Evolutionary conservation across 768 basidiomycete genomes (phyloP), one percentile per base, ranked within the genome.

Genomic region (Boletus sp.): DNA sequence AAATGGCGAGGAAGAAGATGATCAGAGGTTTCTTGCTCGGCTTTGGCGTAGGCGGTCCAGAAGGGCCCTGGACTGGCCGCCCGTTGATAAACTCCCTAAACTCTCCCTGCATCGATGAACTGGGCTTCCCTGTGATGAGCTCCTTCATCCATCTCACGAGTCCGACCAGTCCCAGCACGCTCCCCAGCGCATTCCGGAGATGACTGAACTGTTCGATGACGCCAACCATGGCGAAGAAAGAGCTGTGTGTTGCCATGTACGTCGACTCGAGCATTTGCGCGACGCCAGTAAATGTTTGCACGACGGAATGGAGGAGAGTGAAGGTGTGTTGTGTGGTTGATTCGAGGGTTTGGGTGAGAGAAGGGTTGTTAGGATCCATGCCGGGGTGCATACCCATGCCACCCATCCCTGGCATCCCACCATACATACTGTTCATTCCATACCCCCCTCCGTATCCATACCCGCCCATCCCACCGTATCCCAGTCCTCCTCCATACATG

Each of bases 241-340:
- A 90, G 1, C 91, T 93, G 72, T 96, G 94, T 0, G 94, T 96
- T 3, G 96, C 96, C 88, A 98, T 91, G 75, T 96, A 98, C 6
- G 96, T 98, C 35, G 85, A 88, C 72, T 98, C 96, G 68, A 99
- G 87, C 86, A 99, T 95, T 71, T 98, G 96, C 0, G 96, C 89
- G 59, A 99, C 87, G 24, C 95, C 95, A 0, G 86, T 81, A 74
- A 98, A 96, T 5, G 95, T 97, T 65, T 93, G 91, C 45, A 99
- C 96, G 69, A 99, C 89, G 11, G 90, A 92, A 64, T 98, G 94
- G 30, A 99, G 79, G 55, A 99, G 86, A 30, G 89, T 81, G 67
- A 99, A 99, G 3, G 96, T 98, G 55, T 91, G 88, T 52, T 91
- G 88, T 2, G 96, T 99, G 10, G 92, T 90, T 7, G 84, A 71